These are phyloP conservation scores for Fomitopsis pinicola DNA, from an alignment of 1,284 basidiomycete species.

Conservation along the genomic window DNA sequence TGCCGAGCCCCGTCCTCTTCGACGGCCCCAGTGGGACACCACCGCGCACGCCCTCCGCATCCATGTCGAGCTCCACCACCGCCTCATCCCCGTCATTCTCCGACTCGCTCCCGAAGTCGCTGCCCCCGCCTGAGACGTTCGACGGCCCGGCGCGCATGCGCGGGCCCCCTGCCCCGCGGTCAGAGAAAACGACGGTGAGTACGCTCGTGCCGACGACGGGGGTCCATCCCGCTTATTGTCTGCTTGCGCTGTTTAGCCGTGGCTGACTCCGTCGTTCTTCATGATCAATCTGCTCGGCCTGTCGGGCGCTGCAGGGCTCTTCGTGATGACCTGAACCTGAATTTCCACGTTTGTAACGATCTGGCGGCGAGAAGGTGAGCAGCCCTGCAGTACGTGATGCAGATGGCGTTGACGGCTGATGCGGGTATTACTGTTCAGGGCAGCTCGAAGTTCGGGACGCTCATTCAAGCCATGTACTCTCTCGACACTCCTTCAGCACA, in stretches of 20 bases:
- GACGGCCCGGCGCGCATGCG: constrained; percentile 24
- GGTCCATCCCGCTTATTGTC: neutral
- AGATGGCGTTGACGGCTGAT: neutral
- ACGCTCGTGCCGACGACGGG: neutral
- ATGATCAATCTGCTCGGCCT: constrained; percentile 1
- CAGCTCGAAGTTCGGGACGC: no score
- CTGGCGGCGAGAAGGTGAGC: no score
- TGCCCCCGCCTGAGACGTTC: constrained; percentile 20
- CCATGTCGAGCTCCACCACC: neutral
- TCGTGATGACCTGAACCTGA: neutral
- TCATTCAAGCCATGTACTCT: no score
- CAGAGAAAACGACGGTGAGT: neutral
- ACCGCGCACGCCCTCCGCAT: neutral
- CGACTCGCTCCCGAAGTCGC: constrained; percentile 2
- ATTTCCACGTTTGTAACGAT: neutral
- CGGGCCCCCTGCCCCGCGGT: constrained; percentile 6
- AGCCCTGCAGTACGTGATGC: neutral
- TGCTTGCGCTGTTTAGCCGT: neutral
- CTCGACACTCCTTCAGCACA: no score
- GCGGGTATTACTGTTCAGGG: neutral
- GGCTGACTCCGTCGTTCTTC: neutral
- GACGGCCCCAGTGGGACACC: constrained; percentile 22
- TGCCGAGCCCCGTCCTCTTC: constrained; percentile 22
- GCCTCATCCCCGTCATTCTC: neutral
- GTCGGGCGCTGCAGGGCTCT: neutral